Evolutionary conservation across 305 asterid genomes (phyloP), one percentile per base, ranked within the genome.

Genomic region (Stenogyne calaminthoides): DNA sequence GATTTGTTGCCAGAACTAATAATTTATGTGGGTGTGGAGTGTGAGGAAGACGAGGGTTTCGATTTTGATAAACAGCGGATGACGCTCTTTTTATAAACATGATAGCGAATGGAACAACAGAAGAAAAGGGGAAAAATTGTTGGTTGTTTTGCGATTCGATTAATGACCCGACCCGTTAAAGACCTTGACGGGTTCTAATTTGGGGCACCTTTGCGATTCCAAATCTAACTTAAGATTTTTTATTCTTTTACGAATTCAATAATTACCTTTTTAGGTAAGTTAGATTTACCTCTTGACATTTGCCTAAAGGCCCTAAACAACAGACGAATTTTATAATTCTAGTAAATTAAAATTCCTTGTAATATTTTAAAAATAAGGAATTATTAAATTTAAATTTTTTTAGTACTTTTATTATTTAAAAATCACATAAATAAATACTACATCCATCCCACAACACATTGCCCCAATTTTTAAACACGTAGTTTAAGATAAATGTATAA

Each of bases 41-140:
- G 76, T 46, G 80, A 68, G 60, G 72, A 77, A 75, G 81, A 83
- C 88, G 88, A 88, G 93, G 93, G 93, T 87, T 85, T 84, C 84
- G 84, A 74, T 81, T 79, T 61, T 69, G 87, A 81, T 78, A 75
- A 80, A 70, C 79, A 71, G 77, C 72, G 73, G 82, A 78, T 67
- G 84, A 74, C 77, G 77, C 71, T 78, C 76, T 69, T 73, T 80
- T 76, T 80, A 78, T 80, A 78, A 76, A 80, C 64, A 69, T 34
- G 19, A 34, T 9, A 62, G 8, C 29, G 29, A 25, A 68, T 11
- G 7, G 64, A 54, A 29, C 58, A 47, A 15, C 49, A 51, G 71
- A 67, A 29, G 71, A 67, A 29, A 54, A 12, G 19, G 20, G 27
- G 25, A 56, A 70, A 54, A 3, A 2, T 4, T 22, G 74, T 36